Percentiles rank a stretch among this genome's conserved stretches.
Evolutionary conservation across 176 grass and related monocot species (phyloP).

Genomic region (Thalia dealbata): DNA sequence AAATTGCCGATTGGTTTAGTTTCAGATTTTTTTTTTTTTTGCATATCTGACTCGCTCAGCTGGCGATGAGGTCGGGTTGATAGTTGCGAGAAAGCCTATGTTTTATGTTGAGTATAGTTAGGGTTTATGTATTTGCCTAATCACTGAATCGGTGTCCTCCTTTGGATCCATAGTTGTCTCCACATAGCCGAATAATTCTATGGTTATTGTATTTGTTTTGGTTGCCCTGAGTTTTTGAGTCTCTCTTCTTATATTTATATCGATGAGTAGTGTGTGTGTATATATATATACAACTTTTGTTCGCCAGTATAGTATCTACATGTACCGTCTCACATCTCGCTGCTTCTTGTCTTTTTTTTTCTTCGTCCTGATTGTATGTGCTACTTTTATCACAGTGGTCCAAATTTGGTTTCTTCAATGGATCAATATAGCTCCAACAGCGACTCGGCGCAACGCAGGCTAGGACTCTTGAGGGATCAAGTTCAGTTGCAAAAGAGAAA

Average conservation of each 20-base stretch:
- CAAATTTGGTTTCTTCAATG: constrained; percentile 28
- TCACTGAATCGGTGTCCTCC: too few species aligned
- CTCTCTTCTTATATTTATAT: too few species aligned
- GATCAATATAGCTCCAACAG: constrained; percentile 35
- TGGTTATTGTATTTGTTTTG: too few species aligned
- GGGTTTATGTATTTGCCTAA: too few species aligned
- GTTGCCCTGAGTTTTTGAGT: too few species aligned
- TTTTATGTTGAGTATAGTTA: neutral
- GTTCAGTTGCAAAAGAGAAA: constrained; percentile 71
- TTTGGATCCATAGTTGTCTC: too few species aligned
- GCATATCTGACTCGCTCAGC: neutral
- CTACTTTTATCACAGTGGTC: neutral
- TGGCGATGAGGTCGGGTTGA: neutral
- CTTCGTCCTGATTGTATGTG: neutral
- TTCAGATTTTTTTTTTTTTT: neutral
- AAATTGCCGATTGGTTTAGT: too few species aligned
- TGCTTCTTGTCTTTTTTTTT: neutral
- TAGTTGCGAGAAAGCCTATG: too few species aligned
- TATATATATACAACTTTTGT: too few species aligned
- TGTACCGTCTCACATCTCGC: neutral
- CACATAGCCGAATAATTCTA: too few species aligned
- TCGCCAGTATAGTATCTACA: too few species aligned
- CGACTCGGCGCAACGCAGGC: constrained; percentile 48
- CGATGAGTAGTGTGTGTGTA: too few species aligned
- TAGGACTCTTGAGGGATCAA: constrained; percentile 79